Base-by-base conservation (phyloP, 768 basidiomycete genomes). In the Tylopilus balloui region DNA sequence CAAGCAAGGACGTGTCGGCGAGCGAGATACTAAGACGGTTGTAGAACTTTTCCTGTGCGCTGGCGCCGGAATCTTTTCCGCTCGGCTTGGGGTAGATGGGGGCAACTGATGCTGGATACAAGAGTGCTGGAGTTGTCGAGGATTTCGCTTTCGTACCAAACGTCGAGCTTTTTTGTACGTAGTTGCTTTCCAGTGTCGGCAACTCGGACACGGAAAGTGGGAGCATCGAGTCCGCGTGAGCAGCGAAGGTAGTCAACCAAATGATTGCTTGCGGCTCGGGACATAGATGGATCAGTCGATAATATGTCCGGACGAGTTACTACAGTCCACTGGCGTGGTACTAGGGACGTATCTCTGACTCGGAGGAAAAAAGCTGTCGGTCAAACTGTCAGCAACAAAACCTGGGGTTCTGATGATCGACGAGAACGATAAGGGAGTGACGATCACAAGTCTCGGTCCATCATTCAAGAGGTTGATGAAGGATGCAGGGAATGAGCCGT, bases 11-110 rank as follows among this genome's bases (percentile, higher is more conserved):
- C 21, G 43, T 63, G 19, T 67, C 71, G 36, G 74, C 76, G 24
- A 72, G 71, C 28, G 76, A 77, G 14, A 47, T 75, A 52, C 67
- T 69, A 15, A 60, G 48, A 50, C 61, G 65, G 20, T 44, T 59
- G 21, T 70, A 54, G 42, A 49, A 21, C 14, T n/a, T 10, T 7
- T 31, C 29, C 6, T 24, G 10, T 40, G 42, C 6, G 28, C 31
- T 37, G 11, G 13, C 25, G 27, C 15, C 14, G 28, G 37, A 40
- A 39, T 25, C 44, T 20, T 28, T 32, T 0, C 7, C n/a, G 37
- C 17, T 43, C 6, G 34, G 34, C n/a, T 17, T 34, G 34, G 14
- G n/a, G n/a, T n/a, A n/a, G 5, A 17, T 8, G 32, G 32, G n/a
- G 7, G 34, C 34, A 34, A 6, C n/a, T 34, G 12, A 15, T 25